Base-by-base conservation (phyloP, 1,139 yeast species). In the Debaryomycetaceae sp. region DNA sequence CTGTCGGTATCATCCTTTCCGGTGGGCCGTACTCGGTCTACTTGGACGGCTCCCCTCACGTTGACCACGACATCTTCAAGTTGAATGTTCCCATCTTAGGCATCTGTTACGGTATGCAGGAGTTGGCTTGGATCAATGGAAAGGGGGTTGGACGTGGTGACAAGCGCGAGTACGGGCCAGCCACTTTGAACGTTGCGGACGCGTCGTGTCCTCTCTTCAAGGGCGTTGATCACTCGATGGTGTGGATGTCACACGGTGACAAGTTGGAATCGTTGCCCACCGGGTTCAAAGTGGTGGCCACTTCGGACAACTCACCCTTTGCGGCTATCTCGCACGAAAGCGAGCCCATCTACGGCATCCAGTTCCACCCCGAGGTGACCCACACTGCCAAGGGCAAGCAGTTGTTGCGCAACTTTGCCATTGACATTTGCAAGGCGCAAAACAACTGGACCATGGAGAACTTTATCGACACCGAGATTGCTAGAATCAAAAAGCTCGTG, bases 211-310 rank as follows among this genome's bases (percentile, higher is more conserved):
- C 85, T 19, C 70, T 91, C 45, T 89, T 91, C 65, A 71, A 78
- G 44, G 96, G 80, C 38, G 85, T 93, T 48, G 94, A 86, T 61
- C 82, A 89, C 65, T 86, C 95, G 39, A 83, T 78, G 58, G 97
- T 93, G 42, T 91, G 99, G 99, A 91, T 91, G 99, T 89, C 97
- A 28, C 99, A 91, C 62, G 96, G 96, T 53, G 99, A 91, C 66
- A 93, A 91, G 69, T 74, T 91, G 51, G 81, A 80, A 49, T 85
- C 89, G 32, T 73, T 91, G 48, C 99, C 99, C 51, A 71, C 75
- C 30, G 96, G 95, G 23, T 91, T 77, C 75, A 78, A 81, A 59
- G 77, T 83, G 39, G 89, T 89, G 39, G 99, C 97, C 30, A 79
- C 88, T 30, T 83, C 96, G 30, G 84, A 74, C 45, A 91, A 91